These are phyloP conservation scores for Brassica rapa DNA, from an alignment of 345 rosid species.

Conservation along the genomic window DNA sequence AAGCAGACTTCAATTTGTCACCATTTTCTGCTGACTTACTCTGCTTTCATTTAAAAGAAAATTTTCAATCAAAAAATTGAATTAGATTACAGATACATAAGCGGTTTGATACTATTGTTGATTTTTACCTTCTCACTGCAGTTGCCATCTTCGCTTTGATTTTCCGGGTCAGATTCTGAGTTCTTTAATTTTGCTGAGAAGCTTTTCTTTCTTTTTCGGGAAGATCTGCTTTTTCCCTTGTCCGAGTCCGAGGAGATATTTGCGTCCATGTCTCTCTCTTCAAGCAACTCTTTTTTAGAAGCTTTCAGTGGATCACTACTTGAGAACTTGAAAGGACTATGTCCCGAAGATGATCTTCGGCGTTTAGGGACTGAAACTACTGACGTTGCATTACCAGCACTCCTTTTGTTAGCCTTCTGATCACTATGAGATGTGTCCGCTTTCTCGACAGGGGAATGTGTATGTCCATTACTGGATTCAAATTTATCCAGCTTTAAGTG, in stretches of 20 bases:
- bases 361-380: constrained; percentile 74
- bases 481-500: constrained; percentile 55
- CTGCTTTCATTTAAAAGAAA: constrained; percentile 41
- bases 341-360: constrained; percentile 62
- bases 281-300: constrained; percentile 43
- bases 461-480: constrained; percentile 83
- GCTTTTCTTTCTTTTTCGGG: constrained; percentile 47
- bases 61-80: not conserved
- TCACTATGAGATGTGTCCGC: constrained; percentile 45
- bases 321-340: constrained; percentile 56
- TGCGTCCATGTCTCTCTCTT: constrained; percentile 40
- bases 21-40: constrained; percentile 47
- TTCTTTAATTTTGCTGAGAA: constrained; percentile 44
- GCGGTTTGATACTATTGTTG: not conserved
- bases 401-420: constrained; percentile 60
- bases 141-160: constrained; percentile 52
- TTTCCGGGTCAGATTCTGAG: constrained; percentile 50
- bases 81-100: constrained; percentile 4
- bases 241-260: constrained; percentile 41
- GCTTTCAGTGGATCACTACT: constrained; percentile 43
- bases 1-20: constrained; percentile 49
- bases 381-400: constrained; percentile 52
- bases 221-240: constrained; percentile 46
- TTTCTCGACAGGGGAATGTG: constrained; percentile 48
- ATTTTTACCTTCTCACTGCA: constrained; percentile 60